Evolutionary conservation across 257 asterid genomes (phyloP).

Genomic region (Mentha longifolia): DNA sequence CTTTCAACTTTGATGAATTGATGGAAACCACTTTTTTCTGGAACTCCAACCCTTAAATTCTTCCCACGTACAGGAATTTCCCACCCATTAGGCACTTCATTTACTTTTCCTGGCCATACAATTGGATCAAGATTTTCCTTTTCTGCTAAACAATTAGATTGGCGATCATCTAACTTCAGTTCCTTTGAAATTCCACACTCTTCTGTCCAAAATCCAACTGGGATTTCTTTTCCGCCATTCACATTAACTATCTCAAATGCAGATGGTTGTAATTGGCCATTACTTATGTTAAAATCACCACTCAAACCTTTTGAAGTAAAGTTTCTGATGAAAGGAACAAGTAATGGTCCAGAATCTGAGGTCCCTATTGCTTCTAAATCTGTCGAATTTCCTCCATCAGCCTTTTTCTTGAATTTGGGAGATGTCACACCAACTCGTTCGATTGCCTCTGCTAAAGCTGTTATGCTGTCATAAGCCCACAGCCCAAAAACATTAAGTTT

Average conservation of each 20-base stretch:
- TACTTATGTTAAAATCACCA: too few species aligned
- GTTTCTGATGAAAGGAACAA: slow-evolving; percentile 38
- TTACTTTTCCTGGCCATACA: slow-evolving; percentile 52
- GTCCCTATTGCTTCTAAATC: slow-evolving; percentile 48
- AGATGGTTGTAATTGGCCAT: too few species aligned
- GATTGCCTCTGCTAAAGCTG: slow-evolving; percentile 43
- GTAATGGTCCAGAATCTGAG: slow-evolving; percentile 43
- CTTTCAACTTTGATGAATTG: slow-evolving; percentile 43
- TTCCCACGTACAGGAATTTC: slow-evolving; percentile 43
- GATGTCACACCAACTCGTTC: slow-evolving; percentile 33
- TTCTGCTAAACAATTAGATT: too few species aligned
- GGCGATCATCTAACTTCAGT: too few species aligned
- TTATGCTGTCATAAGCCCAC: slow-evolving; percentile 56
- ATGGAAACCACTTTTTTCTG: slow-evolving; percentile 31
- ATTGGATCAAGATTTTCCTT: too few species aligned
- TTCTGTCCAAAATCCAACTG: too few species aligned
- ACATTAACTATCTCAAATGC: too few species aligned
- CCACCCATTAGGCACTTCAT: slow-evolving; percentile 45
- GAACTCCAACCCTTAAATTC: slow-evolving; percentile 50
- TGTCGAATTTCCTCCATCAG: slow-evolving; percentile 22
- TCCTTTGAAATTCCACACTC: too few species aligned
- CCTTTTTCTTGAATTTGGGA: slow-evolving; percentile 20
- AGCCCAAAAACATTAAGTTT: slow-evolving; percentile 43
- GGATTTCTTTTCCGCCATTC: too few species aligned
- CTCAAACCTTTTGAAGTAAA: too few species aligned